Evolutionary conservation across 495 filamentous ascomycete species (phyloP).

Genomic region (Physcia stellaris): DNA sequence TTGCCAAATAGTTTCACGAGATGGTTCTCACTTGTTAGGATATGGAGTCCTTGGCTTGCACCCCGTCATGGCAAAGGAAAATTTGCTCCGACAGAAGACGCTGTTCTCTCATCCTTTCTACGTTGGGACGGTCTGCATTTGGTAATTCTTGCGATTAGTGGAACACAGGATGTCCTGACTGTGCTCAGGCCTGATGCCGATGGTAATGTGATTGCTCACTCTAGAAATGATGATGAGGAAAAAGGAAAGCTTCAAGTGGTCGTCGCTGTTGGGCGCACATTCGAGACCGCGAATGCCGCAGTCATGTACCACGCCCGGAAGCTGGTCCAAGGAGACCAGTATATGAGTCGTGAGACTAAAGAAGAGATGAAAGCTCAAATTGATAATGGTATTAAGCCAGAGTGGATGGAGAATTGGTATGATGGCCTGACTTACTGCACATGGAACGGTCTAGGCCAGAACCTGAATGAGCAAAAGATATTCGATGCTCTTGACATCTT

Average conservation of each 20-base stretch:
- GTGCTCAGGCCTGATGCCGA: conserved; percentile 50
- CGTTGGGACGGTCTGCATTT: conserved; percentile 60
- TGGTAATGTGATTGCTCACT: conserved; percentile 54
- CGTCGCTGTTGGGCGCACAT: conserved; percentile 57
- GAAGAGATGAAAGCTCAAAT: conserved; percentile 30
- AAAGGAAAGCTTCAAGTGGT: conserved; percentile 48
- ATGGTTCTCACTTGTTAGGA: conserved; percentile 70
- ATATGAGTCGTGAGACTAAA: conserved; percentile 17
- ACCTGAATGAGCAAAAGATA: conserved; percentile 68
- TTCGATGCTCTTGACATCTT: conserved; percentile 58
- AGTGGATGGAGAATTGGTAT: conserved; percentile 81
- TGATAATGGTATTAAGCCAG: conserved; percentile 33
- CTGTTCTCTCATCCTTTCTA: conserved; percentile 69
- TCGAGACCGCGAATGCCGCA: conserved; percentile 65
- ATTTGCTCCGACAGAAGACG: conserved; percentile 60
- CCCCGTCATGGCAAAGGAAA: conserved; percentile 64
- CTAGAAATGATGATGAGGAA: conserved; percentile 51
- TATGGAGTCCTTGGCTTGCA: conserved; percentile 74
- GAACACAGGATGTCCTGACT: conserved; percentile 56
- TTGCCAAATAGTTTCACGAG: conserved; percentile 38
- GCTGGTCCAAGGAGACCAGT: conserved; percentile 35
- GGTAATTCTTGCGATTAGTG: conserved; percentile 71
- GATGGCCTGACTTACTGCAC: conserved; percentile 79
- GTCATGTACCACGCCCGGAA: conserved; percentile 77
- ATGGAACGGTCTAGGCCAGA: conserved; percentile 84